Percentiles rank a stretch among this genome's conserved stretches.
Evolutionary conservation across 2,329 filamentous ascomycete species (phyloP).

Genomic region (Aspergillus luchuensis): DNA sequence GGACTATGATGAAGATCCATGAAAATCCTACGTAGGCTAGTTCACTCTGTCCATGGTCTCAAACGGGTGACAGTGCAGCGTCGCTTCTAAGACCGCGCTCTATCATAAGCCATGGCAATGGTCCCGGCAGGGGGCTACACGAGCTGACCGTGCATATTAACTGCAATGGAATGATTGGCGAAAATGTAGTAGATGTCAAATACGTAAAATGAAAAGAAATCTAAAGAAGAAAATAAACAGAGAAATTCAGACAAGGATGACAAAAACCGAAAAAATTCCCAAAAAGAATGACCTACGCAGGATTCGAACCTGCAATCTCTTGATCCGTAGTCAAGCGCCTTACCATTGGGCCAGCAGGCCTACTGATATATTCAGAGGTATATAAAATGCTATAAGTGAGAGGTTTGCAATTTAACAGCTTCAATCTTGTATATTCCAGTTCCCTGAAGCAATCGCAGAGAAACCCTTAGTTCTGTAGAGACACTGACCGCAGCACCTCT

Average conservation of each 20-base stretch:
- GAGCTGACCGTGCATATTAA: too few species aligned
- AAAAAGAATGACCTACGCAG: slow-evolving; percentile 27
- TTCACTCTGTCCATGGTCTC: too few species aligned
- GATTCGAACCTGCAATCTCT: slow-evolving; percentile 53
- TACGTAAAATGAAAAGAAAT: too few species aligned
- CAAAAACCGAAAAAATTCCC: neutral
- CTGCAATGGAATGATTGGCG: too few species aligned
- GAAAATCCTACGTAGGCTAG: neutral
- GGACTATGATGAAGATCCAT: neutral
- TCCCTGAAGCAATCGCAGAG: neutral
- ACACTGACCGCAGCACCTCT: neutral
- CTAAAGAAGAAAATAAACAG: too few species aligned
- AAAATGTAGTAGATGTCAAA: too few species aligned
- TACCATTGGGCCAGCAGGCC: slow-evolving; percentile 47
- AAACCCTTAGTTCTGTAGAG: neutral
- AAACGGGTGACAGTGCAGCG: too few species aligned
- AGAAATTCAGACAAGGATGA: neutral
- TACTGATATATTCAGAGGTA: neutral
- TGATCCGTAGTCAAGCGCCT: slow-evolving; percentile 56
- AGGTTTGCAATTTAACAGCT: accelerated
- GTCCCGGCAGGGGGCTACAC: too few species aligned
- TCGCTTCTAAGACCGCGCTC: too few species aligned
- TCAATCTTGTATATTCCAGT: too few species aligned
- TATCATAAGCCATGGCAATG: too few species aligned
- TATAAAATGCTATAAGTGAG: neutral